Base-by-base conservation (phyloP, 164 flowering plant species). In the Magnolia changhungtana region DNA sequence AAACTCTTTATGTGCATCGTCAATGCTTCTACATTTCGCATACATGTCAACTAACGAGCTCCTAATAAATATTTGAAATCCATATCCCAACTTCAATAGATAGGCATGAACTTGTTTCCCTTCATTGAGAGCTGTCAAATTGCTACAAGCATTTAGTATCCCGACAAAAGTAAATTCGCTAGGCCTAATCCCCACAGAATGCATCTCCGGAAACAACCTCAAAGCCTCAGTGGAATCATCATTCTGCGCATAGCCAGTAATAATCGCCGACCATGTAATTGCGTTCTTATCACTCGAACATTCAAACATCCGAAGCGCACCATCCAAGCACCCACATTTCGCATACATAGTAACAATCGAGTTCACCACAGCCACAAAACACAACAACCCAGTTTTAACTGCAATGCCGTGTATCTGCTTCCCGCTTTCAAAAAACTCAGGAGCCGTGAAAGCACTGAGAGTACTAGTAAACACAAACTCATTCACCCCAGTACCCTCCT, bases 251-350 rank as follows among this genome's bases (percentile, higher is more conserved):
- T 76, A 87, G 31, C 97, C 97, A 63, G 98, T 92, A 37, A 92
- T 82, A 89, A 94, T 88, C 0, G 98, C 98, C 8, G 97, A 91
- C 98, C 98, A 94, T 1, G 96, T 92, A 50, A 94, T 87, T 0
- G 96, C 75, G 66, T 93, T 87, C 88, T 86, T 91, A 64, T 83
- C 86, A 76, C 77, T 73, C 0, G 85, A 83, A 8, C 68, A 58
- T 73, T 89, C 85, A 82, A 93, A 93, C 19, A 78, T 74, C 58
- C 51, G 50, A 77, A 78, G 74, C 1, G 95, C 88, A 80, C 88
- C 88, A 71, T 86, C 85, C 52, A 89, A 81, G 75, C 82, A 81
- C 74, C 86, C 94, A 80, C 91, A 89, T 73, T 90, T 91, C 0
- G 85, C 78, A 81, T 91, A 92, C 94, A 90, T 88, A 2, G 94